A percentile compares a stretch with the other conserved stretches of the same genome.
Evolutionary conservation across 306 rosid species (phyloP).

Genomic region (Prunus kanzakura): DNA sequence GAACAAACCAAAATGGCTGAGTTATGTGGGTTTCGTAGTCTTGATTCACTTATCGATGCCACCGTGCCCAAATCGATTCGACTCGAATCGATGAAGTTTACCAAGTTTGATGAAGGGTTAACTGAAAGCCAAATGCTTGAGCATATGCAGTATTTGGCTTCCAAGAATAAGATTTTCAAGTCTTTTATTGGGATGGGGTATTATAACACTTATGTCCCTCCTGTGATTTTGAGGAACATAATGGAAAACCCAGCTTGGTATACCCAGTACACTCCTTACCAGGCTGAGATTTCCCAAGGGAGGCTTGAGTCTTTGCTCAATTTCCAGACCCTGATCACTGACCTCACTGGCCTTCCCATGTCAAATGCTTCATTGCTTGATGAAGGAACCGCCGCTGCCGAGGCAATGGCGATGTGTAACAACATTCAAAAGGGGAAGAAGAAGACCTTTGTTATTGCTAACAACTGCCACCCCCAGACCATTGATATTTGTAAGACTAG

Average conservation of each 20-base stretch:
- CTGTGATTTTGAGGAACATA: slow-evolving; percentile 89
- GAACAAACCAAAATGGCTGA: slow-evolving; percentile 81
- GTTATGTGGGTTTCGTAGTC: slow-evolving; percentile 50
- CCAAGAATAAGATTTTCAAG: slow-evolving; percentile 77
- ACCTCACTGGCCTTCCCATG: slow-evolving; percentile 96
- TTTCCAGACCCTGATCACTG: slow-evolving; percentile 80
- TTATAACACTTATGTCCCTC: slow-evolving; percentile 87
- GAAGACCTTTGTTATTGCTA: slow-evolving; percentile 84
- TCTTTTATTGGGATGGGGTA: slow-evolving; percentile 94
- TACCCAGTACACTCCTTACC: slow-evolving; percentile 97
- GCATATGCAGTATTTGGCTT: slow-evolving; percentile 76
- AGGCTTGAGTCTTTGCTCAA: slow-evolving; percentile 89
- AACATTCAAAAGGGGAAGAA: slow-evolving; percentile 84
- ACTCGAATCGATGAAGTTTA: slow-evolving; percentile 57
- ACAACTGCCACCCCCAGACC: slow-evolving; percentile 90
- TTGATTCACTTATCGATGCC: slow-evolving; percentile 76
- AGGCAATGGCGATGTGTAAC: slow-evolving; percentile 99
- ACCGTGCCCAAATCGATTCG: slow-evolving; percentile 94
- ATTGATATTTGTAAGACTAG: slow-evolving; percentile 84
- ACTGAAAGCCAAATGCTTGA: slow-evolving; percentile 90
- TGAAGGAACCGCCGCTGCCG: slow-evolving; percentile 99
- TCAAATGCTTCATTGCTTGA: slow-evolving; percentile 97
- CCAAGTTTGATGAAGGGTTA: slow-evolving; percentile 77
- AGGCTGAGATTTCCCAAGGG: slow-evolving; percentile 98
- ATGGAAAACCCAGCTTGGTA: slow-evolving; percentile 99